Evolutionary conservation across 108 stramenopile genomes (phyloP), one percentile per base, ranked within the genome.

Genomic region (Cyclotella atomus): DNA sequence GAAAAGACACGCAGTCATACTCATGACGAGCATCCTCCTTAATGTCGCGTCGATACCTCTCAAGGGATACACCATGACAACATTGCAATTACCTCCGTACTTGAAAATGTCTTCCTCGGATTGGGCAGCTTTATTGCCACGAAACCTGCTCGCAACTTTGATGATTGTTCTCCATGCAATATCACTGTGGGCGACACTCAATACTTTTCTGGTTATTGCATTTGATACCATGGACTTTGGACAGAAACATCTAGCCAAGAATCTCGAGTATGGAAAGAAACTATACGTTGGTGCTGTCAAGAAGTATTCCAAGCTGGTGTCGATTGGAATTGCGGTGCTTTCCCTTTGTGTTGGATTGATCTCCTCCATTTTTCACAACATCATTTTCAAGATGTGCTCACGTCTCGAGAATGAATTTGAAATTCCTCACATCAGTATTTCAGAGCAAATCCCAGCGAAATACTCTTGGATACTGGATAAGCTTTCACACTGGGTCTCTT

Each of bases 141-240:
- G 34, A 35, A 38, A 24, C 33, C 20, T 65, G 1, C 3, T 76
- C 1, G 53, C 25, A n/a, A 53, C 67, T 4, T 44, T 72, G 25
- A 60, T 66, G 24, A 62, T 79, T n/a, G 20, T 21, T 16, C 59
- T 73, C 29, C 78, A 79, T 8, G 65, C 78, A 50, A 32, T 28
- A 29, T 33, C 52, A 23, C 29, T 79, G 12, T 67, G 71, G 65
- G 46, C 71, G 19, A 32, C 66, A 9, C 32, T 79, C 10, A 66
- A 68, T 20, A 54, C 65, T 10, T 24, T 54, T 17, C 23, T 72
- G 15, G 38, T 73, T 3, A 65, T 67, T 68, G 71, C 78, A 54
- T 79, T 79, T 47, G 78, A 79, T 27, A 45, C 34, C 3, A 72
- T 79, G 4, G 78, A 79, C 59, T 79, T 72, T 63, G 78, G 78